A percentile compares a stretch with the other conserved stretches of the same genome.
phyloP scores from a whole-genome alignment of 169 alveolate species.

The Blepharisma undulans region DNA sequence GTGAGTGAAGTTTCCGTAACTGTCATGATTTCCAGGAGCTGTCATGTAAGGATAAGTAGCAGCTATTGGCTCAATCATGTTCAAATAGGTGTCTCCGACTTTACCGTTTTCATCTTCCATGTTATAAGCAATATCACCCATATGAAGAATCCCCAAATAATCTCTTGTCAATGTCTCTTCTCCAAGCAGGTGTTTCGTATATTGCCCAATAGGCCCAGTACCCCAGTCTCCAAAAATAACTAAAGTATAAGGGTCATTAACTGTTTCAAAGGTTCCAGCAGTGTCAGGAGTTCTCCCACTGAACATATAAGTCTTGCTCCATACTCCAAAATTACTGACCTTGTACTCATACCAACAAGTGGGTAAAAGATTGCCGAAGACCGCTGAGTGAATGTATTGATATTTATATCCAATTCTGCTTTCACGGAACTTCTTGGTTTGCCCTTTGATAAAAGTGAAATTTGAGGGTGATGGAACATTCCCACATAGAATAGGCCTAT shows the following conservation, averaged over 20 bases:
- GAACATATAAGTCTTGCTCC: slow-evolving; percentile 10
- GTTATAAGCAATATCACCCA: slow-evolving; percentile 39
- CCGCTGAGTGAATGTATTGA: slow-evolving; percentile 15
- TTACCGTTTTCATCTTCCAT: neutral
- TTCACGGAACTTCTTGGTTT: neutral
- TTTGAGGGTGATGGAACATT: neutral
- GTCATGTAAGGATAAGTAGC: slow-evolving; percentile 22
- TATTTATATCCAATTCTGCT: neutral
- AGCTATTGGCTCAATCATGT: slow-evolving; percentile 12
- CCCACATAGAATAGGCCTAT: slow-evolving; percentile 4
- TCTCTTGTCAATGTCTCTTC: neutral
- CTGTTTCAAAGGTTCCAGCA: neutral
- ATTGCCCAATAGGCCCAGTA: neutral
- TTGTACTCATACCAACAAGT: slow-evolving; percentile 16
- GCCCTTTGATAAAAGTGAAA: neutral
- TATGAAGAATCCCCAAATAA: neutral
- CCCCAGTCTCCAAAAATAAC: slow-evolving; percentile 35
- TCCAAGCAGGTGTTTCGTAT: neutral
- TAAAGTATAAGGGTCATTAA: neutral
- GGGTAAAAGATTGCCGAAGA: neutral
- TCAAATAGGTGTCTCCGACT: slow-evolving; percentile 16
- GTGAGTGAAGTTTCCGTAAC: neutral
- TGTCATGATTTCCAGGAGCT: slow-evolving; percentile 40
- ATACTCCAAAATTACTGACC: neutral
- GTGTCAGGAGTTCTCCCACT: slow-evolving; percentile 33